Conservation (phyloP, 495 filamentous ascomycete genomes). For the Jackrogersella minutella region DNA sequence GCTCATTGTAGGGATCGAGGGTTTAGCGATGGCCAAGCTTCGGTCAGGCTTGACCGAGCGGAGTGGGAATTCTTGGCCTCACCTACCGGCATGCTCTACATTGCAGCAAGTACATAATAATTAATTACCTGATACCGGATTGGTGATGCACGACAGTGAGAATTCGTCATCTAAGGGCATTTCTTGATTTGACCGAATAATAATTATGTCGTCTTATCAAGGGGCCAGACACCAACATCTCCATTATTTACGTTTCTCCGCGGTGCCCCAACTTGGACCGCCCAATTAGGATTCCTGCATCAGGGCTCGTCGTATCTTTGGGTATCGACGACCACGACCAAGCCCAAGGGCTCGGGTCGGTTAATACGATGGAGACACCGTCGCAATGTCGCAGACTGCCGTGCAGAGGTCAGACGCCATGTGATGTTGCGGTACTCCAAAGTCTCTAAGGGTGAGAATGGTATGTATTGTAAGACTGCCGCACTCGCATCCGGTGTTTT, state of each 20-base stretch:
- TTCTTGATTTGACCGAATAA: neutral
- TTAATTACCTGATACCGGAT: neutral
- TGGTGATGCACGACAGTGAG: neutral
- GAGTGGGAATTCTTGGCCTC: neutral
- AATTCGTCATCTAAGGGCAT: neutral
- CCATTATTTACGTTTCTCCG: slow-evolving; percentile 15
- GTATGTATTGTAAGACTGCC: neutral
- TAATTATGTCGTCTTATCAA: neutral
- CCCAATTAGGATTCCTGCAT: slow-evolving; percentile 9
- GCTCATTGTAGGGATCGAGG: neutral
- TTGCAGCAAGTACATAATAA: neutral
- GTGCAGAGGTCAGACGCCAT: neutral
- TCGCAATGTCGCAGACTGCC: neutral
- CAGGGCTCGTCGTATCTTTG: neutral
- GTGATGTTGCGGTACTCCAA: neutral
- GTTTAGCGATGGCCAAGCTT: neutral
- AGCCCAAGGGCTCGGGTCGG: slow-evolving; percentile 25
- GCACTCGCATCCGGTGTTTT: neutral
- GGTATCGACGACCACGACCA: neutral
- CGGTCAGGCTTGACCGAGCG: neutral
- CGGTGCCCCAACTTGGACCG: neutral
- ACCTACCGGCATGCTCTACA: neutral
- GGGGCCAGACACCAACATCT: neutral
- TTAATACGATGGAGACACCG: neutral
- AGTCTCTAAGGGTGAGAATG: neutral